phyloP scores from a whole-genome alignment of 2,329 filamentous ascomycete species.

The Microcyclospora tardicrescens region DNA sequence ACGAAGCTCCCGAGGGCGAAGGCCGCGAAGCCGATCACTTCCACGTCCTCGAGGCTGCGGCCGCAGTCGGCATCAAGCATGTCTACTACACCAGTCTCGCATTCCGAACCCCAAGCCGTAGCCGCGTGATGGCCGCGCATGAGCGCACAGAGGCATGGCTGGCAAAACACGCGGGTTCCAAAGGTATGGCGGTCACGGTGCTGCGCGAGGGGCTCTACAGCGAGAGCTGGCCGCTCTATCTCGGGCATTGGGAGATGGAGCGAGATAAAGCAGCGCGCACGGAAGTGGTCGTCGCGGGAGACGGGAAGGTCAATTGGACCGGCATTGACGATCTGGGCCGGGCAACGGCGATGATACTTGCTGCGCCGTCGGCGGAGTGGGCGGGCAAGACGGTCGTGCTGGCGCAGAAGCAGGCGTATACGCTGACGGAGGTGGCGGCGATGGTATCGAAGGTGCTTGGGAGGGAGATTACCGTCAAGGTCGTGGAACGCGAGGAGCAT shows the following conservation, averaged over 20 bases:
- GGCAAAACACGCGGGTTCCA: slow-evolving; percentile 11
- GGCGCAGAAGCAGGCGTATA: slow-evolving; percentile 15
- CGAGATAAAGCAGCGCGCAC: slow-evolving; percentile 20
- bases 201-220: slow-evolving; percentile 34
- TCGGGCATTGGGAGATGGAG: slow-evolving; percentile 29
- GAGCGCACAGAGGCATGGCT: slow-evolving; percentile 33
- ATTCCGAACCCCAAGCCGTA: slow-evolving; percentile 29
- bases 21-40: slow-evolving; percentile 34
- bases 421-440: slow-evolving; percentile 16
- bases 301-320: slow-evolving; percentile 32
- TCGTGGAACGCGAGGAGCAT: slow-evolving; percentile 27
- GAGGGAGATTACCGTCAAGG: slow-evolving; percentile 23
- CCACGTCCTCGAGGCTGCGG: slow-evolving; percentile 30
- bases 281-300: slow-evolving; percentile 28
- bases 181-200: slow-evolving; percentile 23
- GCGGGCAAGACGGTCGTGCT: slow-evolving; percentile 28
- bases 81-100: slow-evolving; percentile 35
- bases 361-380: slow-evolving; percentile 20
- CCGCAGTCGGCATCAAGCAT: slow-evolving; percentile 29
- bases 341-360: slow-evolving; percentile 29
- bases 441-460: slow-evolving; percentile 16
- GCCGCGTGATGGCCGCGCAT: slow-evolving; percentile 34
- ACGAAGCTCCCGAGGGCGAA: slow-evolving; percentile 27
- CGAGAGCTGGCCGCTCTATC: slow-evolving; percentile 36
- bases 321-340: slow-evolving; percentile 31